Evolutionary conservation across 202 grass and related monocot genomes (phyloP).

Genomic region (Zizania palustris): DNA sequence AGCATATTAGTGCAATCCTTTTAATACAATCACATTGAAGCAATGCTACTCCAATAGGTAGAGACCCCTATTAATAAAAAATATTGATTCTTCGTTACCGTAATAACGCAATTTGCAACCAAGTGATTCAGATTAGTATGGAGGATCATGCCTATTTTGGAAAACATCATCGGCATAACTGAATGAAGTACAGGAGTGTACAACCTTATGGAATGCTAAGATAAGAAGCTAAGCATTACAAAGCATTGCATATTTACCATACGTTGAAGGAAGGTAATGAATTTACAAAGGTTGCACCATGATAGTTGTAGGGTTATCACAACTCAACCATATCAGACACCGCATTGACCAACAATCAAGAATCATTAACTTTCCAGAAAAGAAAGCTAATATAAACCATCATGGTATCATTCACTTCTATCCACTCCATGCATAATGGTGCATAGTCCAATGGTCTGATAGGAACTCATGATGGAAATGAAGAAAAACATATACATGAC

Average conservation of each 20-base stretch:
- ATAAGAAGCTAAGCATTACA: background rate
- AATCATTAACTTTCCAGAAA: background rate
- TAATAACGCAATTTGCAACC: background rate
- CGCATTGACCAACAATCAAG: background rate
- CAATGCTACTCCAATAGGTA: conserved; percentile 8
- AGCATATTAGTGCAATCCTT: background rate
- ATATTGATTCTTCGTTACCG: background rate
- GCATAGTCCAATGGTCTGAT: conserved; percentile 24
- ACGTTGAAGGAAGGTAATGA: background rate
- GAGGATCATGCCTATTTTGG: background rate
- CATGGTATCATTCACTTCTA: background rate
- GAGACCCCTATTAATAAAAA: background rate
- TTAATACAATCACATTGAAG: background rate
- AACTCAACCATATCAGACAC: conserved; percentile 16
- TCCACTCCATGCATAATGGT: background rate
- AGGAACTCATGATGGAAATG: background rate
- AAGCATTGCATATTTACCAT: background rate
- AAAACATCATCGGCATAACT: conserved; percentile 8
- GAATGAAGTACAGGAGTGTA: background rate
- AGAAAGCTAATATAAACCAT: background rate
- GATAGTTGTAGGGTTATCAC: background rate
- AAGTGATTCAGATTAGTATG: background rate
- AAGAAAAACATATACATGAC: background rate
- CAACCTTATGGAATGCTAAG: background rate
- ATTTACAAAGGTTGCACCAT: background rate